A percentile compares a stretch with the other conserved stretches of the same genome.
phyloP scores from a whole-genome alignment of 1,284 basidiomycete genomes.

The Mrakiaceae sp. region DNA sequence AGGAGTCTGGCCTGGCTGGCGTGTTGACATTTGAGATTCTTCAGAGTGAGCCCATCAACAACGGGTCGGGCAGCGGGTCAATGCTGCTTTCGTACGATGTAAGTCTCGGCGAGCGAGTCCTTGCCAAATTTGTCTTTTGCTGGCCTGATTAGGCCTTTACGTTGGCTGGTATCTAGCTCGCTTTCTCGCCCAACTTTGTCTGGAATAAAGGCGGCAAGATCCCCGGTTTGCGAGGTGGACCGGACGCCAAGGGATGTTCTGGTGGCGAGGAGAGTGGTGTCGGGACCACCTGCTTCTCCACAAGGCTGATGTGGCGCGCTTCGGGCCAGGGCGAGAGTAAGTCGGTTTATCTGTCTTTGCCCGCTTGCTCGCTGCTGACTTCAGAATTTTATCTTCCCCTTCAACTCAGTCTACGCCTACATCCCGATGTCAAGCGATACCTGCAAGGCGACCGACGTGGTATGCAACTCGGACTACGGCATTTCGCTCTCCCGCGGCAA shows the following conservation, averaged over 20 bases:
- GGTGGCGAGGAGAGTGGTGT: conserved; percentile 31
- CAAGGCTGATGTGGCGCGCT: conserved; percentile 35
- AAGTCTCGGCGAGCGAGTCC: too few relatives aligned
- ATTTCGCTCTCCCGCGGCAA: conserved; percentile 33
- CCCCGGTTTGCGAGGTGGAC: conserved; percentile 34
- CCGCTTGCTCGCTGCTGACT: neutral
- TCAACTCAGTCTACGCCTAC: conserved; percentile 33
- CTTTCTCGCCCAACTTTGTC: conserved; percentile 16
- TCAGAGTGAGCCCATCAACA: conserved; percentile 22
- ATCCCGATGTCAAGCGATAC: conserved; percentile 28
- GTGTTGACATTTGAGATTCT: neutral
- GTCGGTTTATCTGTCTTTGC: neutral
- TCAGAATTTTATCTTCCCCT: neutral
- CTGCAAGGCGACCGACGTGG: conserved; percentile 26
- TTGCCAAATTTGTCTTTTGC: too few relatives aligned
- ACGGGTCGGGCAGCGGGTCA: neutral
- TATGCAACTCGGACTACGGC: conserved; percentile 35
- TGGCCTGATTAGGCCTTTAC: too few relatives aligned
- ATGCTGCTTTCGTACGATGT: conserved; percentile 20
- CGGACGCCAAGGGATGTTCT: conserved; percentile 29
- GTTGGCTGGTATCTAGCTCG: too few relatives aligned
- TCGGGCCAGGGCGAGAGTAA: conserved; percentile 30
- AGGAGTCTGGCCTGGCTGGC: neutral
- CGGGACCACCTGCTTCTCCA: conserved; percentile 33
- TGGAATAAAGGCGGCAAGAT: conserved; percentile 31